phyloP scores from a whole-genome alignment of 306 rosid species.

The Sicyos baderoa region DNA sequence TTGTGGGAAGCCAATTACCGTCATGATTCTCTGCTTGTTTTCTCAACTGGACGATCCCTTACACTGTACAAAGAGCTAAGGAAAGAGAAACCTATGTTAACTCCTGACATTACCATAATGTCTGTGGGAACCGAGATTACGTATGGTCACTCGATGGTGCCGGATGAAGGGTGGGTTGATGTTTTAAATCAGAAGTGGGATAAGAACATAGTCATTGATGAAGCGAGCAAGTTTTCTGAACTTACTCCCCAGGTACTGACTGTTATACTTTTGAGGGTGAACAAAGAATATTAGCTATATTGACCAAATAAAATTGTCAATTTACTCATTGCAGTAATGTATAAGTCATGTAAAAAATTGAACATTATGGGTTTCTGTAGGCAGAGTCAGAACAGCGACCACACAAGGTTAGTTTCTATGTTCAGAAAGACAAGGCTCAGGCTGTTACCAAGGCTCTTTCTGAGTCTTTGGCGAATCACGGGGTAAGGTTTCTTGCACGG shows the following conservation, averaged over 20 bases:
- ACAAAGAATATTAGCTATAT: slow-evolving; percentile 9
- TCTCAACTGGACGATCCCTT: slow-evolving; percentile 90
- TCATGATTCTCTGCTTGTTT: slow-evolving; percentile 78
- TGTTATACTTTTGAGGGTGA: background rate
- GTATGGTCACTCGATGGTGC: slow-evolving; percentile 67
- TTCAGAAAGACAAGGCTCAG: slow-evolving; percentile 67
- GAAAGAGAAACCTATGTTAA: slow-evolving; percentile 89
- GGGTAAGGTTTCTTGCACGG: slow-evolving; percentile 45
- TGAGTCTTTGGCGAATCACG: slow-evolving; percentile 43
- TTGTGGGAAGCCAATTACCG: slow-evolving; percentile 85
- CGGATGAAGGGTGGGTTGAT: slow-evolving; percentile 85
- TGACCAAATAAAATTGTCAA: background rate
- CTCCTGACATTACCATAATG: slow-evolving; percentile 87
- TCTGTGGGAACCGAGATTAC: slow-evolving; percentile 99
- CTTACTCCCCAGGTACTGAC: slow-evolving; percentile 77
- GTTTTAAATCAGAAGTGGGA: slow-evolving; percentile 77
- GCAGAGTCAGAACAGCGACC: slow-evolving; percentile 78
- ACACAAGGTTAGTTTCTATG: slow-evolving; percentile 86
- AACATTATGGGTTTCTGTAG: slow-evolving; percentile 40
- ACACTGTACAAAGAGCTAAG: slow-evolving; percentile 80
- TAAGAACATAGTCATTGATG: slow-evolving; percentile 56
- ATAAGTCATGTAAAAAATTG: slow-evolving; percentile 16
- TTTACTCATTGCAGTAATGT: background rate
- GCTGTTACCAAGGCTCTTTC: slow-evolving; percentile 59
- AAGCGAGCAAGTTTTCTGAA: slow-evolving; percentile 61